phyloP scores from a whole-genome alignment of 1,284 basidiomycete species.

The Rugosomyces carneus region DNA sequence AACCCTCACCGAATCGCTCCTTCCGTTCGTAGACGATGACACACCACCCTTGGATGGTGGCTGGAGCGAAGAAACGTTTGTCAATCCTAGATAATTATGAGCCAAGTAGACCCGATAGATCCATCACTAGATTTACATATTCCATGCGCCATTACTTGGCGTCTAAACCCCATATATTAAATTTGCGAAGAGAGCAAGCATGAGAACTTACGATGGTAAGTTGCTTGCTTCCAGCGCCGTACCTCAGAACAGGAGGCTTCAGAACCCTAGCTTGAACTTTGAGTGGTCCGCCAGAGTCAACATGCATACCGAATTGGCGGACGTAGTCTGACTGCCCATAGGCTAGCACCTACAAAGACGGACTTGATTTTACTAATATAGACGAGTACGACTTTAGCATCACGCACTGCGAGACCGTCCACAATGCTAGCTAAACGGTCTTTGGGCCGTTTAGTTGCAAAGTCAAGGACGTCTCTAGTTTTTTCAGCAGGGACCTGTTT shows the following conservation, averaged over 20 bases:
- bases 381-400: neutral
- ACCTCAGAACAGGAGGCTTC: conserved; percentile 53
- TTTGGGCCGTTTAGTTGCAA: conserved; percentile 61
- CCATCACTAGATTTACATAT: conserved; percentile 41
- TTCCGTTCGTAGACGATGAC: conserved; percentile 60
- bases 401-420: conserved; percentile 45
- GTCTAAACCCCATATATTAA: conserved; percentile 27
- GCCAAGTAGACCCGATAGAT: conserved; percentile 10
- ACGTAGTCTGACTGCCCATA: conserved; percentile 74
- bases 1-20: conserved; percentile 40
- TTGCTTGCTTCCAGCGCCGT: conserved; percentile 46
- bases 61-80: conserved; percentile 54
- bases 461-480: conserved; percentile 59
- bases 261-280: conserved; percentile 55
- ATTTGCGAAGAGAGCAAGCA: neutral
- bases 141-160: conserved; percentile 64
- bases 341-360: conserved; percentile 43
- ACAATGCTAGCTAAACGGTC: conserved; percentile 57
- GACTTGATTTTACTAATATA: neutral
- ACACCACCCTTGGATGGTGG: conserved; percentile 47
- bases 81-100: conserved; percentile 42
- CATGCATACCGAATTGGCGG: conserved; percentile 56
- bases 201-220: conserved; percentile 42
- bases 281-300: conserved; percentile 44
- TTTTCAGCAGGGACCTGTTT: conserved; percentile 67